phyloP scores from a whole-genome alignment of 1,284 basidiomycete species.

The Apiotrichum montevideense region DNA sequence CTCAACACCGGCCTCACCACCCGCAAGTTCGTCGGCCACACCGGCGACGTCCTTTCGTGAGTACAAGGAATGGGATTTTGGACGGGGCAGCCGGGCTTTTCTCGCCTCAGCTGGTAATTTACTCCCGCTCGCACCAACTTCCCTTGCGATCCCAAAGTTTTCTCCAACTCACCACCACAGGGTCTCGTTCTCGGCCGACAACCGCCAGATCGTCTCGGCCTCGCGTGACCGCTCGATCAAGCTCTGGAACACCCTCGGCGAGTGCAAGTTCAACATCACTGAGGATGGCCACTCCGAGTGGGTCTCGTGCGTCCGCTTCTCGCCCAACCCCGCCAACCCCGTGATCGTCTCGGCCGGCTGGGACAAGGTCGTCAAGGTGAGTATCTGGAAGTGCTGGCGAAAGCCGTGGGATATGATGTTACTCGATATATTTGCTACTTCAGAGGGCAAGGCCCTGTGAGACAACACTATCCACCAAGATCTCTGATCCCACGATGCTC shows the following conservation, averaged over 20 bases:
- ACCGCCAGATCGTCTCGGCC: slow-evolving; percentile 97
- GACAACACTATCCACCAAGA: slow-evolving; percentile 67
- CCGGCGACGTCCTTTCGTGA: slow-evolving; percentile 85
- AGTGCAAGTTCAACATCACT: slow-evolving; percentile 99
- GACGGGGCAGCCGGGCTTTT: neutral
- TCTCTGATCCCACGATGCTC: slow-evolving; percentile 53
- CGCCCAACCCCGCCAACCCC: slow-evolving; percentile 95
- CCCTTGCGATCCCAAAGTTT: neutral
- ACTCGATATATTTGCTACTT: slow-evolving; percentile 74
- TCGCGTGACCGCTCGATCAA: slow-evolving; percentile 97
- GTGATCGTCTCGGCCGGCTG: slow-evolving; percentile 99
- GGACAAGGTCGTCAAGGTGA: slow-evolving; percentile 99
- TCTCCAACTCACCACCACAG: slow-evolving; percentile 13
- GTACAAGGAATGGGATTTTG: slow-evolving; percentile 13
- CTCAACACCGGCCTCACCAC: slow-evolving; percentile 91
- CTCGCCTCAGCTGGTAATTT: neutral
- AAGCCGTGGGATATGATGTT: slow-evolving; percentile 49
- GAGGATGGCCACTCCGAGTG: slow-evolving; percentile 97
- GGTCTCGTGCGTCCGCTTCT: slow-evolving; percentile 99
- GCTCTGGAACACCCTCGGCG: slow-evolving; percentile 99
- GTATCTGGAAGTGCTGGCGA: slow-evolving; percentile 33
- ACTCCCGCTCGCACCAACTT: neutral
- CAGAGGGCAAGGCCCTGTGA: slow-evolving; percentile 66
- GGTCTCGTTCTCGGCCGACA: slow-evolving; percentile 95
- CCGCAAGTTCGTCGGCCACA: slow-evolving; percentile 97